These are phyloP conservation scores for Dunaliella primolecta DNA, from an alignment of 139 green algal species.

Conservation along the genomic window DNA sequence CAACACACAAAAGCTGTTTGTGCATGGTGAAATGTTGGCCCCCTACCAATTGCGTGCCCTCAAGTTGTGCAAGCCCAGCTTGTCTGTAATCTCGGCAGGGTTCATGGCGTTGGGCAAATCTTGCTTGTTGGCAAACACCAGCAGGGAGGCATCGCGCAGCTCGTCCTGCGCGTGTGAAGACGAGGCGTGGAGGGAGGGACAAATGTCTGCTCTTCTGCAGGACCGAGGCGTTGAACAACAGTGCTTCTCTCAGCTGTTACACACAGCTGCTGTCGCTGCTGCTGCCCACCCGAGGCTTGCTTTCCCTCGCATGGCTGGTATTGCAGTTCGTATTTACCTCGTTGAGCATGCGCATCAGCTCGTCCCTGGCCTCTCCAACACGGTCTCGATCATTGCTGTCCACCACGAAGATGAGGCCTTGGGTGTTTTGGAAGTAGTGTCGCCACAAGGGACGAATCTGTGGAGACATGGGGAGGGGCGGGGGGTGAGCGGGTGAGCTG, in stretches of 20 bases:
- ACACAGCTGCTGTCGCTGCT: too few species aligned
- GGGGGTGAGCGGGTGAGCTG: neutral
- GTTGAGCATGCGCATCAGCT: constrained; percentile 99
- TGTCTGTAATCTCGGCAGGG: constrained; percentile 98
- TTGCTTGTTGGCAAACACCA: constrained; percentile 99
- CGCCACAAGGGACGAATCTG: constrained; percentile 94
- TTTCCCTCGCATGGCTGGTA: too few species aligned
- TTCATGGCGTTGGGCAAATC: constrained; percentile 85
- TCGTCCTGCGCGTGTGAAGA: constrained; percentile 91
- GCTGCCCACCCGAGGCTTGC: too few species aligned
- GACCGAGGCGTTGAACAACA: too few species aligned
- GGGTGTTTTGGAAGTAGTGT: constrained; percentile 98
- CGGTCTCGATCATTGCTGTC: constrained; percentile 94
- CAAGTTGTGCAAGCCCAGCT: constrained; percentile 94
- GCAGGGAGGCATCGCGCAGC: constrained; percentile 93
- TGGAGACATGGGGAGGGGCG: neutral
- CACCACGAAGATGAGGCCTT: constrained; percentile 98
- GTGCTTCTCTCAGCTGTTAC: too few species aligned
- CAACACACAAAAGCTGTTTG: too few species aligned
- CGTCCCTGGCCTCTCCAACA: constrained; percentile 89
- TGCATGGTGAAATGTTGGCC: too few species aligned
- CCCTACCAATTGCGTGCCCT: constrained; percentile 91
- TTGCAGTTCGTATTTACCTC: too few species aligned
- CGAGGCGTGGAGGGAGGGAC: neutral
- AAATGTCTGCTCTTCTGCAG: neutral